Evolutionary conservation across 2,329 filamentous ascomycete genomes (phyloP).

Genomic region (Aspergillus quadricinctus): DNA sequence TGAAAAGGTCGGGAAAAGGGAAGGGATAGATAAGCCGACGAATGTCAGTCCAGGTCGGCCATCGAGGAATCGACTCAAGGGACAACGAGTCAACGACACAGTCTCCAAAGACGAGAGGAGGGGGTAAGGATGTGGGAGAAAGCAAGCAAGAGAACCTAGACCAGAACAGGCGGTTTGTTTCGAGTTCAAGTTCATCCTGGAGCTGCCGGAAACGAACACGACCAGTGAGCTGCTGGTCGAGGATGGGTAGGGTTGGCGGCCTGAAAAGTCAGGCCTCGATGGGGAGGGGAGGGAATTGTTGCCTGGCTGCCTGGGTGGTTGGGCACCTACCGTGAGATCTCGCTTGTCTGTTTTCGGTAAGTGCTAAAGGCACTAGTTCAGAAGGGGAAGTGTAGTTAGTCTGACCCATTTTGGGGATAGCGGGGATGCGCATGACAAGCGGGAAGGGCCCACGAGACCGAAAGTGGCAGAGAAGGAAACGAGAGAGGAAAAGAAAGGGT

Average conservation of each 20-base stretch:
- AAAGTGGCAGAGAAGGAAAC: neutral
- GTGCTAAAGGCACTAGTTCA: slow-evolving; percentile 3
- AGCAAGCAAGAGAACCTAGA: slow-evolving; percentile 3
- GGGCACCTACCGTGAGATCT: neutral
- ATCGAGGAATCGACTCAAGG: neutral
- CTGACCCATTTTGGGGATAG: slow-evolving; percentile 6
- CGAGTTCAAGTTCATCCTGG: slow-evolving; percentile 1
- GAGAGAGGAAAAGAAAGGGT: neutral
- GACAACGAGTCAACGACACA: too few relatives aligned
- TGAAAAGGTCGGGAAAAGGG: neutral
- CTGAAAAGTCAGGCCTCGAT: slow-evolving; percentile 10
- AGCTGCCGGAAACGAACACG: slow-evolving; percentile 9
- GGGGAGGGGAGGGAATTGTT: neutral
- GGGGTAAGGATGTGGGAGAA: neutral
- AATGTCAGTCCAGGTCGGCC: neutral
- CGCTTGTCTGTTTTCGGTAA: slow-evolving; percentile 8
- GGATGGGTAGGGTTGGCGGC: neutral
- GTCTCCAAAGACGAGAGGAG: neutral
- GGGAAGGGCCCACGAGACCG: neutral
- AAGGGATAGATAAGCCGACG: neutral
- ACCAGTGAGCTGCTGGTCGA: neutral
- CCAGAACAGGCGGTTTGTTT: slow-evolving; percentile 7
- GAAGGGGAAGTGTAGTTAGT: slow-evolving; percentile 2
- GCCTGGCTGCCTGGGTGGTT: slow-evolving; percentile 4
- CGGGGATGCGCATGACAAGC: neutral